Percentiles rank a stretch among this genome's conserved stretches.
Conservation (phyloP, 148 eudicot genomes). For the Amaranthus palmeri region DNA sequence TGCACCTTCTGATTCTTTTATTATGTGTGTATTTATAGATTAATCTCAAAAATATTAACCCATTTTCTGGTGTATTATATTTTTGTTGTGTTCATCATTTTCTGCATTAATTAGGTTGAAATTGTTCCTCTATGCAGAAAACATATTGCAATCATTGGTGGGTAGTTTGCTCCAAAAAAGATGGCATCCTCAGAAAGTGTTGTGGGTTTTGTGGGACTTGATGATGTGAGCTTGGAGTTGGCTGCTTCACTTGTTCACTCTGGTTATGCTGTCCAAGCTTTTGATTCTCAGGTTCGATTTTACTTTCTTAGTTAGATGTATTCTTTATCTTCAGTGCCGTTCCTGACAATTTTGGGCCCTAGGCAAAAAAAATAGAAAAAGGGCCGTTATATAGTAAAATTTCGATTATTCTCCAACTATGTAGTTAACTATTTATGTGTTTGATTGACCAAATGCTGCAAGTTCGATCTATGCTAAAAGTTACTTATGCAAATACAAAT, state of each 20-base stretch:
- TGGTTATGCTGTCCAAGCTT: conserved; percentile 65
- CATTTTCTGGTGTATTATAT: not conserved
- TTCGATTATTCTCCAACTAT: not conserved
- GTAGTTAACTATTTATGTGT: not conserved
- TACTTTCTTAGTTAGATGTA: not conserved
- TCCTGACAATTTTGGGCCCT: not conserved
- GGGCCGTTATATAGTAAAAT: not conserved
- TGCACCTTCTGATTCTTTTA: not conserved
- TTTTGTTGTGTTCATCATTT: not conserved
- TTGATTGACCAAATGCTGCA: not conserved
- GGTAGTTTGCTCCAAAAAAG: not conserved
- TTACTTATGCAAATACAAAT: too few relatives aligned
- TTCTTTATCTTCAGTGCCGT: too few relatives aligned
- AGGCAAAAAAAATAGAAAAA: not conserved
- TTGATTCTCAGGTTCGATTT: conserved; percentile 44
- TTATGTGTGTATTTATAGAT: not conserved
- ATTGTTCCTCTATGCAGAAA: not conserved
- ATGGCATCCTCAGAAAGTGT: conserved; percentile 33
- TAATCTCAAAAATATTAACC: not conserved
- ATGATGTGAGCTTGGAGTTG: conserved; percentile 56
- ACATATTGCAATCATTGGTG: not conserved
- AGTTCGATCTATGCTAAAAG: too few relatives aligned
- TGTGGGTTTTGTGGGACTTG: conserved; percentile 74
- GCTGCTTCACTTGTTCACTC: conserved; percentile 60
- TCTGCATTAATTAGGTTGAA: not conserved